Base-by-base conservation (phyloP, 495 filamentous ascomycete species). In the Penicillium coprophilum region DNA sequence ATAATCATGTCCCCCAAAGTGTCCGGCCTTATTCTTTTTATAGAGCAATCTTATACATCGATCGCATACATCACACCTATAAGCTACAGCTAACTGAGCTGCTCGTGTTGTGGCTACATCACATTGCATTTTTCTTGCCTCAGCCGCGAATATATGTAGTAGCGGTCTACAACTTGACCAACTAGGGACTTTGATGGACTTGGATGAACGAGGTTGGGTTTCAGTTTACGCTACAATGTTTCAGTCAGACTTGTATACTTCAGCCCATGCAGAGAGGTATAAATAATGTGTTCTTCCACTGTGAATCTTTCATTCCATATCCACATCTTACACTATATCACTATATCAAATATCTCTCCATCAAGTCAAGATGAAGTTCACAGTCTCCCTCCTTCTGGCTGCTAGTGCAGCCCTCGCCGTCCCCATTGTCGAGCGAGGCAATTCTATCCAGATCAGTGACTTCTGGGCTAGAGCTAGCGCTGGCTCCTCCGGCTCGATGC, bases 321-420 rank as follows among this genome's bases (percentile, higher is more conserved):
- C 11, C 9, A n/a, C n/a, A n/a, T 50, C 20, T 38, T 6, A 50
- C 1, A 10, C 15, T 24, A 36, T 27, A 24, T 38, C 1, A 10
- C 15, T 24, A 36, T 27, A 24, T 38, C 21, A 15, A 1, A 21
- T 2, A 38, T 24, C 31, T 15, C 2, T n/a, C 15, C n/a, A 50
- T 36, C 23, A 11, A 36, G 10, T 10, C 53, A 69, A 41, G 27
- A 69, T 68, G 68, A 69, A 61, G 45, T 54, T 59, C 21, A 54
- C 55, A 34, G 17, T 46, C 9, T 55, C 59, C 28, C 21, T 59
- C 31, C 46, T 70, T 11, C 46, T 68, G 7, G 58, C 56, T 15
- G 60, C 60, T 23, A 58, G 58, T 40, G 57, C 59, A 5, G 60
- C 62, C 15, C 7, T 68, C 8, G 67, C 65, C 12, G 49, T 44